These are phyloP conservation scores for Russula lepida DNA, from an alignment of 768 basidiomycete species.

Conservation along the genomic window DNA sequence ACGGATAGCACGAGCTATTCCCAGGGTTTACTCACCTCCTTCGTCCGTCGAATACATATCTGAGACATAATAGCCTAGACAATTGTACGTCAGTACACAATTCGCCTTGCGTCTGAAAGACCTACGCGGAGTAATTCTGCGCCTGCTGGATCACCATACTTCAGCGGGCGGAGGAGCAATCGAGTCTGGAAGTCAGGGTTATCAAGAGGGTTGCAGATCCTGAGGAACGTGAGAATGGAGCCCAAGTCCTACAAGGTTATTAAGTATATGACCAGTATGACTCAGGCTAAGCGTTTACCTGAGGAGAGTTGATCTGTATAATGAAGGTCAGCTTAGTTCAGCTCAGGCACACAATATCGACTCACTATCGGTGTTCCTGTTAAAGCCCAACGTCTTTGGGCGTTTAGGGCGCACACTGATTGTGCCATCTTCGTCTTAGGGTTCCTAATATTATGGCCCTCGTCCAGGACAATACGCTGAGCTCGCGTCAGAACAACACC, in stretches of 20 bases:
- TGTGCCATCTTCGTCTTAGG: constrained; percentile 77
- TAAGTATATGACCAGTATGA: neutral
- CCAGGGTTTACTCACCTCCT: constrained; percentile 47
- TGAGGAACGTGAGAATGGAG: constrained; percentile 74
- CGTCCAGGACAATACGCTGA: constrained; percentile 76
- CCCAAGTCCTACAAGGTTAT: constrained; percentile 65
- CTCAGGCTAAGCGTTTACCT: constrained; percentile 30
- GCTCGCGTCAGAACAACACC: neutral
- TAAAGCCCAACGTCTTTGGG: constrained; percentile 71
- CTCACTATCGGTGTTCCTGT: constrained; percentile 87
- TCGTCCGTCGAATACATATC: constrained; percentile 73
- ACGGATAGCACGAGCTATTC: neutral
- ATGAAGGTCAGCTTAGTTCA: neutral
- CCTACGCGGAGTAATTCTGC: constrained; percentile 61
- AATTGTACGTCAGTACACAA: neutral
- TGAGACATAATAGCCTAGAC: constrained; percentile 66
- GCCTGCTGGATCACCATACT: constrained; percentile 57
- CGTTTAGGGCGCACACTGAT: constrained; percentile 52
- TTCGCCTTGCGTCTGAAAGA: neutral
- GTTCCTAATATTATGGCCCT: constrained; percentile 84
- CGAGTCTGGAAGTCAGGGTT: constrained; percentile 76
- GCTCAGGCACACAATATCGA: neutral
- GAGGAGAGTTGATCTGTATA: constrained; percentile 68
- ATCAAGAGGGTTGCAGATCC: constrained; percentile 79
- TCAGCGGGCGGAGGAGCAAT: constrained; percentile 69